phyloP scores from a whole-genome alignment of 2,329 filamentous ascomycete genomes.

The Colletotrichum echinochloae region DNA sequence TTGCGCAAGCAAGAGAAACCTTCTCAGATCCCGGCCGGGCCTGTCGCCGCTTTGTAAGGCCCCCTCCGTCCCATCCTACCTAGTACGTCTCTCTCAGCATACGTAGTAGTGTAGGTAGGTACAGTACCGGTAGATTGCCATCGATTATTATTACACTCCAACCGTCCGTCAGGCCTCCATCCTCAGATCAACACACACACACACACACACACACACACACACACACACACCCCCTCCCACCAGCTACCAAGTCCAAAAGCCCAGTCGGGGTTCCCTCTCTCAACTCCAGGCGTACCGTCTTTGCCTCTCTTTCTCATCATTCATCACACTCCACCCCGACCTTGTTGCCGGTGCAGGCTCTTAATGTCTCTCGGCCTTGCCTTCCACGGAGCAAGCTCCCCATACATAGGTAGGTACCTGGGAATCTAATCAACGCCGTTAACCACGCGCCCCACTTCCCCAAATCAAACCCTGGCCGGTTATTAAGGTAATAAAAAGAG shows the following conservation, averaged over 20 bases:
- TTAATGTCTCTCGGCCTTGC: conserved; percentile 1
- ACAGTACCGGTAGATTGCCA: not conserved
- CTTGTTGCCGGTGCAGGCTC: conserved; percentile 1
- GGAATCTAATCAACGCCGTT: conserved; percentile 11
- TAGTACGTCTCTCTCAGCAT: not conserved
- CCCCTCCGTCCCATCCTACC: not conserved
- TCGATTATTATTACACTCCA: conserved; percentile 5
- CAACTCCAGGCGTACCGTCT: conserved; percentile 7
- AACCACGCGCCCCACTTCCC: conserved; percentile 40
- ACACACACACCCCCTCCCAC: not conserved
- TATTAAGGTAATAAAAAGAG: conserved; percentile 39
- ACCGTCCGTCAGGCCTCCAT: conserved; percentile 1
- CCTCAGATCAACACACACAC: conserved; percentile 9
- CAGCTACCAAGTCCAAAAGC: not conserved
- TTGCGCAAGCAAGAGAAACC: conserved; percentile 16
- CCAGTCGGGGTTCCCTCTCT: conserved; percentile 18
- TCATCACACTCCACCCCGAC: not conserved
- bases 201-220: too few relatives aligned
- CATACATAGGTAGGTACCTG: conserved; percentile 15
- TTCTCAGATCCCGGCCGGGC: conserved; percentile 30
- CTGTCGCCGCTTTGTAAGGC: conserved; percentile 29
- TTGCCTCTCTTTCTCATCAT: conserved; percentile 19
- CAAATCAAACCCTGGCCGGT: conserved; percentile 40
- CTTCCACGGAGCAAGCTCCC: conserved; percentile 4
- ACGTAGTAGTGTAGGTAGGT: too few relatives aligned